phyloP scores from a whole-genome alignment of 768 basidiomycete genomes.

The Phlegmacium glaucopus region DNA sequence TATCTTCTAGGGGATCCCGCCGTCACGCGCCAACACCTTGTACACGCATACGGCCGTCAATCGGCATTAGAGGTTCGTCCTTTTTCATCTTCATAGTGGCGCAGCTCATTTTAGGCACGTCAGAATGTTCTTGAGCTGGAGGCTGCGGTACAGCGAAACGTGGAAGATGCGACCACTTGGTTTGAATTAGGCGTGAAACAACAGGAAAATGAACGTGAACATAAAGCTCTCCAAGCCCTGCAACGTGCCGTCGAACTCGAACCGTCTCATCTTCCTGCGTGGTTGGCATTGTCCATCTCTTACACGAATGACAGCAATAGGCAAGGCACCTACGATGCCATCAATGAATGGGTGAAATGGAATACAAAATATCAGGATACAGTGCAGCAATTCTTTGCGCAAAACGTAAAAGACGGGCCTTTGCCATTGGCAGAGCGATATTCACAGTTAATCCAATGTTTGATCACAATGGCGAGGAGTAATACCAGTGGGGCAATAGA shows the following conservation, averaged over 20 bases:
- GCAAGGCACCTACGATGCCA: conserved; percentile 68
- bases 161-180: conserved; percentile 74
- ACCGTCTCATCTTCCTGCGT: conserved; percentile 69
- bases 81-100: not conserved
- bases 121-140: conserved; percentile 89
- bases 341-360: conserved; percentile 77
- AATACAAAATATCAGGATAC: conserved; percentile 53
- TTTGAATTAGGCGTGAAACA: conserved; percentile 93
- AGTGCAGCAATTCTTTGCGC: conserved; percentile 37
- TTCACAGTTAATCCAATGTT: conserved; percentile 59
- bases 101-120: not conserved
- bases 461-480: conserved; percentile 78
- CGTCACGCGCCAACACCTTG: conserved; percentile 45
- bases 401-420: conserved; percentile 24
- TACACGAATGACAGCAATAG: conserved; percentile 88
- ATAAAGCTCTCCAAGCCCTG: conserved; percentile 84
- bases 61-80: conserved; percentile 41
- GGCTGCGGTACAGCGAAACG: conserved; percentile 80
- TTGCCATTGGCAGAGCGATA: conserved; percentile 38
- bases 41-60: conserved; percentile 32
- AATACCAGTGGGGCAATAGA: conserved; percentile 64
- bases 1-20: conserved; percentile 65
- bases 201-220: conserved; percentile 96
- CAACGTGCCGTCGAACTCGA: conserved; percentile 79
- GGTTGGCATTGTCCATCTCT: conserved; percentile 89